Conservation (phyloP, 2,329 filamentous ascomycete genomes). For the Colletotrichum simmondsii region DNA sequence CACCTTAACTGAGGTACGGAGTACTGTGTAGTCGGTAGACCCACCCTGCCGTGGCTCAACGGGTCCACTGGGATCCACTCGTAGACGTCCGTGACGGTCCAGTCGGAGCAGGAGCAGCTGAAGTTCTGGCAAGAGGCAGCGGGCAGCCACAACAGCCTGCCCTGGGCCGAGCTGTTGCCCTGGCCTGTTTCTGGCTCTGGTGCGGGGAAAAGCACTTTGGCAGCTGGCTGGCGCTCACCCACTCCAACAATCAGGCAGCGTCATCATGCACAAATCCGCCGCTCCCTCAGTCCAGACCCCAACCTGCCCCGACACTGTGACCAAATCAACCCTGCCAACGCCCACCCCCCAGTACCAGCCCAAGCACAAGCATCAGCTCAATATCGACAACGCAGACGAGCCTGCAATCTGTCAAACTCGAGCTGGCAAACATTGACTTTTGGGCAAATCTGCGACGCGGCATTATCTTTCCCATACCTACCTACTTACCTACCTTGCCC, state of each 20-base stretch:
- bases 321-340: constrained; percentile 22
- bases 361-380: neutral
- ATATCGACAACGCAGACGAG: neutral
- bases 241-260: constrained; percentile 30
- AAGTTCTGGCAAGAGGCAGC: neutral
- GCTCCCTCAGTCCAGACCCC: constrained; percentile 4
- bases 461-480: neutral
- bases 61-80: neutral
- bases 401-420: constrained; percentile 6
- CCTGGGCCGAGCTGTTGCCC: constrained; percentile 17
- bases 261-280: constrained; percentile 32
- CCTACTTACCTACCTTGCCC: no score
- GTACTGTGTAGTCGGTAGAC: neutral
- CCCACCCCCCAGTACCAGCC: neutral
- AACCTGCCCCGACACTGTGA: neutral
- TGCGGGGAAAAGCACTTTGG: constrained; percentile 22
- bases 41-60: constrained; percentile 23
- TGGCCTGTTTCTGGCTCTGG: constrained; percentile 24
- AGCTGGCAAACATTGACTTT: neutral
- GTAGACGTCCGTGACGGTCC: neutral
- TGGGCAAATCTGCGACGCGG: neutral
- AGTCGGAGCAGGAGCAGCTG: no score
- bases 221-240: no score
- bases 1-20: no score
- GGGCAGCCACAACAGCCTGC: constrained; percentile 23